phyloP scores from a whole-genome alignment of 768 basidiomycete species.

The Fomitopsis serialis region DNA sequence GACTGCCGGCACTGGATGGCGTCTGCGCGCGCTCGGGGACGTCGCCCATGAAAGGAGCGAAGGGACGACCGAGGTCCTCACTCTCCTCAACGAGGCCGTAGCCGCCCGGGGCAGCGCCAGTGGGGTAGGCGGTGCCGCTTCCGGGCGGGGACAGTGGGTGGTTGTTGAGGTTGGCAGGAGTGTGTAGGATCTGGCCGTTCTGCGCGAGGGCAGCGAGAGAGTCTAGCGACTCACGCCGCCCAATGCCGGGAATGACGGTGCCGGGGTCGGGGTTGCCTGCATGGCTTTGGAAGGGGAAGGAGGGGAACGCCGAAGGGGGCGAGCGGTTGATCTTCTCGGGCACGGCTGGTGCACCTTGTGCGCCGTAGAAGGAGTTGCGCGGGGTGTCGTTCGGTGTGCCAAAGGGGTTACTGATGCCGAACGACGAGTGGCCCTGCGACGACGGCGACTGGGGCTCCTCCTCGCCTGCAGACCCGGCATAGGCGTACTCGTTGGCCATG shows the following conservation, averaged over 20 bases:
- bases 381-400: not conserved
- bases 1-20: constrained; percentile 15
- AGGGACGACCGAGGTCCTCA: constrained; percentile 27
- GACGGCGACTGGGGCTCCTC: constrained; percentile 9
- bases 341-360: constrained; percentile 2
- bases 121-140: constrained; percentile 15
- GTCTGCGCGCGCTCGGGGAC: constrained; percentile 19
- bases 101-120: constrained; percentile 6
- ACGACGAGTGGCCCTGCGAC: constrained; percentile 11
- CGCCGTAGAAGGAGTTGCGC: constrained; percentile 3
- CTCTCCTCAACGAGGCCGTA: constrained; percentile 14
- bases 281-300: constrained; percentile 54
- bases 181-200: not conserved
- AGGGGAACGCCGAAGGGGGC: constrained; percentile 36
- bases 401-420: not conserved
- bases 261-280: constrained; percentile 64
- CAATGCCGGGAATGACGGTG: constrained; percentile 32
- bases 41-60: constrained; percentile 44
- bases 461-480: constrained; percentile 1
- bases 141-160: not conserved
- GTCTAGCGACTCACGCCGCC: constrained; percentile 34
- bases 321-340: constrained; percentile 10
- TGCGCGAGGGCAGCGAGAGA: constrained; percentile 12
- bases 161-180: not conserved
- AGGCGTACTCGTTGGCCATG: constrained; percentile 14